Base-by-base conservation (phyloP, 2,329 filamentous ascomycete species). In the Parastagonospora nodorum region DNA sequence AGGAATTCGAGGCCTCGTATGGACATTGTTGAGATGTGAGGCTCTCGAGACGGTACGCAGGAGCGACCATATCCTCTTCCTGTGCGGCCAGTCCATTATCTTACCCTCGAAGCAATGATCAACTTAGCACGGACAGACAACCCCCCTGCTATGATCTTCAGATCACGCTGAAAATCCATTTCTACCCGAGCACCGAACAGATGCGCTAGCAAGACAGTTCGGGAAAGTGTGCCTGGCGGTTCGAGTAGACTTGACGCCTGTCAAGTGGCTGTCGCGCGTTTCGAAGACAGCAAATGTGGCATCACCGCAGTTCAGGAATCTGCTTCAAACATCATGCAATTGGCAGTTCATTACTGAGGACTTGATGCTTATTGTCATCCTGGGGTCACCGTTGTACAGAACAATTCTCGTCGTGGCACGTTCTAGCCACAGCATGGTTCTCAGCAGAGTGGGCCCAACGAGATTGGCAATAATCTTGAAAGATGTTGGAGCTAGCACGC, bases 401-500 rank as follows among this genome's bases (percentile, higher is more conserved):
- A 38, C 36, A n/a, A 41, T 48, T 42, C 35, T 45, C 31, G 32
- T 27, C 15, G 39, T 46, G 19, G 51, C 33, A 39, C 41, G 41
- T 44, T 42, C 46, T 39, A 39, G 33, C 43, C 37, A 15, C 16
- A 8, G 27, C 8, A 29, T 33, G 15, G 28, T 46, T 38, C 51
- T 53, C 40, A 32, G 40, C n/a, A 42, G 28, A 8, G 9, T 19
- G 51, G 50, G 46, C 37, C 57, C 37, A 12, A 35, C 55, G 47
- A 60, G 42, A 60, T 60, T 60, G 55, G 37, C 57, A 57, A 60
- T 58, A 58, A 39, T 32, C 19, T 9, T 40, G 28, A 14, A 36
- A 36, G 16, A 33, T 32, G 33, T 32, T 45, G 41, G 36, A 31
- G 24, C 43, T 41, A 50, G 38, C 35, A 29, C 42, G 44, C 27